A percentile compares a stretch with the other conserved stretches of the same genome.
Conservation (phyloP, 352 stramenopile species). For the Phytophthora citrophthora region DNA sequence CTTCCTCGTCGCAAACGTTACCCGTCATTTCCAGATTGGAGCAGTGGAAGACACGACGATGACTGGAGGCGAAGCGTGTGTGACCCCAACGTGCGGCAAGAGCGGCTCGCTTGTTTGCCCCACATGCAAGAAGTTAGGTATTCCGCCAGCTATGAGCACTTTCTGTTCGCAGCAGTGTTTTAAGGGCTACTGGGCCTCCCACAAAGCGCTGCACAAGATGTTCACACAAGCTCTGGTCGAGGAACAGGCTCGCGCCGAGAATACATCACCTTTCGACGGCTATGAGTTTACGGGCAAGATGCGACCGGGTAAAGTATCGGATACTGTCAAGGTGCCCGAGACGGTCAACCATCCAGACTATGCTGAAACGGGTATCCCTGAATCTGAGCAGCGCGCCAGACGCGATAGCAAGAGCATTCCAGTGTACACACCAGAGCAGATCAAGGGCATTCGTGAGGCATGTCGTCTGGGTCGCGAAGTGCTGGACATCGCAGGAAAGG, state of each 20-base stretch:
- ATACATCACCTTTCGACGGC: conserved; percentile 54
- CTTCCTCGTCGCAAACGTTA: conserved; percentile 4
- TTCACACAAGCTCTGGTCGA: conserved; percentile 71
- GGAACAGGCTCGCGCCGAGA: conserved; percentile 26
- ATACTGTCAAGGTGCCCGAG: conserved; percentile 72
- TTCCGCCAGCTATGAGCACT: conserved; percentile 83
- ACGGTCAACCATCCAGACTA: conserved; percentile 91
- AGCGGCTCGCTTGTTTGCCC: conserved; percentile 87
- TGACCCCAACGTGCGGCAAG: conserved; percentile 83
- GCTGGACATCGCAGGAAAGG: conserved; percentile 93
- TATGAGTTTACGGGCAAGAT: conserved; percentile 89
- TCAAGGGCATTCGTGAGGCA: conserved; percentile 92
- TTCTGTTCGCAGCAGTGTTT: conserved; percentile 98
- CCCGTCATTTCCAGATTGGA: conserved; percentile 14
- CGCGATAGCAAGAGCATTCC: conserved; percentile 76
- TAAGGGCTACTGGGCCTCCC: conserved; percentile 94
- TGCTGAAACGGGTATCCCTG: conserved; percentile 76
- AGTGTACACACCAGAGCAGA: conserved; percentile 93
- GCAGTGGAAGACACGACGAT: conserved; percentile 6
- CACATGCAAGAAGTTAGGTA: conserved; percentile 91
- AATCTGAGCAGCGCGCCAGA: conserved; percentile 63
- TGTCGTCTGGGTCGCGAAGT: conserved; percentile 92
- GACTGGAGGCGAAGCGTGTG: conserved; percentile 45
- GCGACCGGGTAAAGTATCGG: conserved; percentile 82
- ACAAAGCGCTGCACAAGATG: conserved; percentile 97